A percentile compares a stretch with the other conserved stretches of the same genome.
phyloP scores from a whole-genome alignment of 148 eudicot species.

The Heliamphora exappendiculata region DNA sequence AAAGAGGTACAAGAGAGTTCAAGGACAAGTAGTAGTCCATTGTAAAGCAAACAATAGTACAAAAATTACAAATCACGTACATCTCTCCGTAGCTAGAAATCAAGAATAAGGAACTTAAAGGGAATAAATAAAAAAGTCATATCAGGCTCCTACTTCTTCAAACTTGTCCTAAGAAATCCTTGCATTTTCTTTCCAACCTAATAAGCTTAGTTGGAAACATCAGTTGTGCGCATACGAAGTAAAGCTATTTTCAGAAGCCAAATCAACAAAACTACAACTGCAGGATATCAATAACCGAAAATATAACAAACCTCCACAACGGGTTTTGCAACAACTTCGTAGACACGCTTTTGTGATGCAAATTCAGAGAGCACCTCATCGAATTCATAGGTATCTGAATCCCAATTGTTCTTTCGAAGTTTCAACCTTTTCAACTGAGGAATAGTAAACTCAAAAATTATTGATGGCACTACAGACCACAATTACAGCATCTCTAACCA shows the following conservation, averaged over 20 bases:
- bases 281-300: neutral
- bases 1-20: too few relatives aligned
- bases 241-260: neutral
- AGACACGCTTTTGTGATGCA: slow-evolving; percentile 95
- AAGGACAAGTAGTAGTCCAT: too few relatives aligned
- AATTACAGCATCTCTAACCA: neutral
- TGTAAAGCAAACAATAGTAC: too few relatives aligned
- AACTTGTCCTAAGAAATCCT: too few relatives aligned
- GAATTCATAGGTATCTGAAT: slow-evolving; percentile 92
- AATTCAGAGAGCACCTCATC: slow-evolving; percentile 93
- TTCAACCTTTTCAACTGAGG: slow-evolving; percentile 83
- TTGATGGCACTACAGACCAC: neutral
- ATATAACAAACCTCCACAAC: slow-evolving; percentile 80
- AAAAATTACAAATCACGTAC: too few relatives aligned
- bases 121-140: too few relatives aligned
- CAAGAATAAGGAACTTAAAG: too few relatives aligned
- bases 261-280: neutral
- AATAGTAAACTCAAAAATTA: slow-evolving; percentile 6
- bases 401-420: slow-evolving; percentile 99
- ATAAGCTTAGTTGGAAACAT: neutral
- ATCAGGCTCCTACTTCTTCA: too few relatives aligned
- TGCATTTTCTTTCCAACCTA: too few relatives aligned
- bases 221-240: neutral
- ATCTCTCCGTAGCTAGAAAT: too few relatives aligned
- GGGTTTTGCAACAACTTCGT: slow-evolving; percentile 99